A percentile compares a stretch with the other conserved stretches of the same genome.
Conservation (phyloP, 306 rosid genomes). For the Prunus mira region DNA sequence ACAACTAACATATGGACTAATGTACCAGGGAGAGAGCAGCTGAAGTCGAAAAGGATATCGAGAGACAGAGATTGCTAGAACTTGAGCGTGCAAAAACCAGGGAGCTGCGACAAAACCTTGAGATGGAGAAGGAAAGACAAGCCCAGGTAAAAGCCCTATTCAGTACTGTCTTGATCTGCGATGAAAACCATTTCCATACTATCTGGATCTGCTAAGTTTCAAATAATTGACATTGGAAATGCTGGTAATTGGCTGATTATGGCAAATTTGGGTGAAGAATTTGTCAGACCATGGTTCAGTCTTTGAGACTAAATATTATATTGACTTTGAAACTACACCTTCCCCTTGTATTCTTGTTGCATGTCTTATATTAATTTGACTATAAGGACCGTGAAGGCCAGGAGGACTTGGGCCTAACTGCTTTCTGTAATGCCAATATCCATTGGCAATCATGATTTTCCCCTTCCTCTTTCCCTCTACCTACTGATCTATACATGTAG, state of each 20-base stretch:
- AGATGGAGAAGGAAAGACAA: conserved; percentile 91
- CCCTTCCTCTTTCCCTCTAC: not conserved
- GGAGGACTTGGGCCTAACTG: not conserved
- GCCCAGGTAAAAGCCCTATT: conserved; percentile 53
- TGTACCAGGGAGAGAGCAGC: conserved; percentile 64
- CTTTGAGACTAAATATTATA: not conserved
- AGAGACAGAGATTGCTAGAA: conserved; percentile 79
- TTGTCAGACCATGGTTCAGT: not conserved
- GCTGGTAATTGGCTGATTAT: not conserved
- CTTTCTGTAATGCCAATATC: not conserved
- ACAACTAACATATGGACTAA: not conserved
- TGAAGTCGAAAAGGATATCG: conserved; percentile 83
- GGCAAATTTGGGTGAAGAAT: not conserved
- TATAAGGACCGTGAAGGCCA: not conserved
- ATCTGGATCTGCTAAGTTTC: not conserved
- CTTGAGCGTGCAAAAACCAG: conserved; percentile 83
- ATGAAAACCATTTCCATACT: not conserved
- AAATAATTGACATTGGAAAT: not conserved
- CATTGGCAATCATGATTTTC: not conserved
- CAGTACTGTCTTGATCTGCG: not conserved
- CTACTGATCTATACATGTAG: not conserved
- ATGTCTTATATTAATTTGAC: not conserved
- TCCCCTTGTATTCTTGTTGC: conserved; percentile 11
- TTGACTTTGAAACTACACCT: not conserved
- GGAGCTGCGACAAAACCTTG: conserved; percentile 87